Base-by-base conservation (phyloP, 2,329 filamentous ascomycete genomes). In the Knoxdaviesia capensis region DNA sequence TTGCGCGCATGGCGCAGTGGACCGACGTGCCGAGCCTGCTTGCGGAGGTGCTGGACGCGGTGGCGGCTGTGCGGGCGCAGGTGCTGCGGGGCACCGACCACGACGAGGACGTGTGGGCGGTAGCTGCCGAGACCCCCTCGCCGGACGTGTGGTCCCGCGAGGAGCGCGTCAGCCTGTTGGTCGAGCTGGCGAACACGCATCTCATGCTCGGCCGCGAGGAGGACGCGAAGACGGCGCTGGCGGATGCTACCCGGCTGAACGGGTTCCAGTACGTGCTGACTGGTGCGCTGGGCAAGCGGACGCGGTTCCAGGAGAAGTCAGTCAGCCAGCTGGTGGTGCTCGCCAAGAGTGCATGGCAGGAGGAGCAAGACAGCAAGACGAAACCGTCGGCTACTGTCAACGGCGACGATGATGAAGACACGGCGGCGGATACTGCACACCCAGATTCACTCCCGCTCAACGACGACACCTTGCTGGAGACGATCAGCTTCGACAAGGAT, bases 271-370 rank as follows among this genome's bases (percentile, higher is more conserved):
- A 92, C 57, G 80, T 77, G 0, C 57, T 98, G 43, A 92, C 85
- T 0, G 90, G 90, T 34, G 74, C 83, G 28, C 59, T 98, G 49
- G 90, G 90, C 10, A 96, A 86, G 60, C 66, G 80, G 46, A 92
- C 84, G 1, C 80, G 72, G 49, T 92, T 77, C 44, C 84, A 92
- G 56, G 69, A 85, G 52, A 80, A 75, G 46, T 80, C 77, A 51
- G 77, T 77, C 46, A 94, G 85, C 51, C 90, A 98, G 57, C 67
- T 98, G 31, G 81, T 98, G 1, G 84, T 98, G 3, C 63, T 96
- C 31, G 90, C 90, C 1, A 85, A 75, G 56, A 94, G 87, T 54
- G 65, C 64, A 6, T 60, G 62, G 29, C 54, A 59, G 1, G 49
- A 51, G 30, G 50, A 48, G 2, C 20, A 20, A 20, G 20, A 2